Evolutionary conservation across 495 filamentous ascomycete genomes (phyloP).

Genomic region (Chaetomidium leptoderma): DNA sequence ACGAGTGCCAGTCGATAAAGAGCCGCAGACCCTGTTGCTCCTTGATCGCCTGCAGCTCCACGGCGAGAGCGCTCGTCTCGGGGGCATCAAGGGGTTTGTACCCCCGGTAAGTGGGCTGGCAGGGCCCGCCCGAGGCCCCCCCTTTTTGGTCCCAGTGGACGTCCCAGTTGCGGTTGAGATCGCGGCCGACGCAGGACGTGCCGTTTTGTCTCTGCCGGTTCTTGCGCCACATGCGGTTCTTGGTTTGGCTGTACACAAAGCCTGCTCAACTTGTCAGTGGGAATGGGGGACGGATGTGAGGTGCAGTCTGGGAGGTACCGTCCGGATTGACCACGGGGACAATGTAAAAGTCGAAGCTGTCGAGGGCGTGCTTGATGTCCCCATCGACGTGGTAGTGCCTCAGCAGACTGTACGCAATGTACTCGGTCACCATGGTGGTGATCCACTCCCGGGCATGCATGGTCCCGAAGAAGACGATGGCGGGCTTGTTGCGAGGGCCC

Average conservation of each 20-base stretch:
- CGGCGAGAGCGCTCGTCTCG: conserved; percentile 47
- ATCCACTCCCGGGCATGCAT: conserved; percentile 65
- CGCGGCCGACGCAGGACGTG: conserved; percentile 51
- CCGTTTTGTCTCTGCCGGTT: conserved; percentile 49
- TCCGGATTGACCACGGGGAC: conserved; percentile 62
- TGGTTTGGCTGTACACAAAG: conserved; percentile 58
- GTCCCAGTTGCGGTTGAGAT: conserved; percentile 62
- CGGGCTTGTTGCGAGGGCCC: conserved; percentile 50
- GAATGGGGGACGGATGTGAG: neutral
- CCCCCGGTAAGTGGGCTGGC: conserved; percentile 32
- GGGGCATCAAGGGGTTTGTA: conserved; percentile 40
- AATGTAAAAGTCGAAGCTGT: conserved; percentile 62
- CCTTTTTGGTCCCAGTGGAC: conserved; percentile 47
- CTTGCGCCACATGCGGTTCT: conserved; percentile 58
- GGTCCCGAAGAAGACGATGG: conserved; percentile 56
- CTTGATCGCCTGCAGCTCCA: conserved; percentile 39
- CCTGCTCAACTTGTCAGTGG: conserved; percentile 16
- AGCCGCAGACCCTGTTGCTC: conserved; percentile 48
- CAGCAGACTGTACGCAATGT: conserved; percentile 53
- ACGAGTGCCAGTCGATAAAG: conserved; percentile 60
- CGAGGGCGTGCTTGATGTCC: conserved; percentile 42
- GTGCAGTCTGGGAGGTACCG: conserved; percentile 25
- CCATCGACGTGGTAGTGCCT: conserved; percentile 42
- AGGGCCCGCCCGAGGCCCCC: conserved; percentile 49
- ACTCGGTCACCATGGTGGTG: conserved; percentile 54